Base-by-base conservation (phyloP, 2,329 filamentous ascomycete species). In the Paraconiothyrium sp. region DNA sequence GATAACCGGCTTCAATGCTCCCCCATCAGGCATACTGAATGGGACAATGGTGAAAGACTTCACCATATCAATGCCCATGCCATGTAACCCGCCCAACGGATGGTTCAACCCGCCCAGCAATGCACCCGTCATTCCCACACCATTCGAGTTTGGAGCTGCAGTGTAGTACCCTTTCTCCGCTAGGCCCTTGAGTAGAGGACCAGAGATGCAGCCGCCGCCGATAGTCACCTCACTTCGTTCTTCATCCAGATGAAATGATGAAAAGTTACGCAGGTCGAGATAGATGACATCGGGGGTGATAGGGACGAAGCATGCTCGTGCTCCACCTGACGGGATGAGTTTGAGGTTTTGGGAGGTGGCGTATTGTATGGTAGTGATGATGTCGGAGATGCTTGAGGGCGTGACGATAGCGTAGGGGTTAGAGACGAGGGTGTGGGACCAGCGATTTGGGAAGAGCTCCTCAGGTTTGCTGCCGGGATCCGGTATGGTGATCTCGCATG, bases 51-150 rank as follows among this genome's bases (percentile, higher is more conserved):
- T 72, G 4, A 77, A 71, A 0, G 68, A 66, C 0, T 73, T 54
- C 8, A 76, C 65, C 10, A 72, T 66, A 24, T 81, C 79, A 3
- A 72, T 68, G 64, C 76, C 73, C 58, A 77, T 72, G 11, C 79
- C 76, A 14, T 77, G 69, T 5, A 75, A 32, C 1, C 76, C 76
- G 32, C 66, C 72, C 8, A 78, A 54, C 0, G 67, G 37, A 16
- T 69, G 67, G 20, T 58, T 59, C 2, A 64, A 44, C 8, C 67
- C 67, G 8, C 65, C 68, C 5, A 70, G 47, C 11, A 70, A 52
- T 1, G 57, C 52, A 16, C 68, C 68, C 4, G 65, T 57, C 56
- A 69, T 61, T 9, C 68, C 68, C 2, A 70, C 65, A 48, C 61
- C 61, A 41, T 69, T 60, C 1, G 63, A 65, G 46, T 69, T 68